Evolutionary conservation across 306 rosid species (phyloP).

Genomic region (Quillaja saponaria): DNA sequence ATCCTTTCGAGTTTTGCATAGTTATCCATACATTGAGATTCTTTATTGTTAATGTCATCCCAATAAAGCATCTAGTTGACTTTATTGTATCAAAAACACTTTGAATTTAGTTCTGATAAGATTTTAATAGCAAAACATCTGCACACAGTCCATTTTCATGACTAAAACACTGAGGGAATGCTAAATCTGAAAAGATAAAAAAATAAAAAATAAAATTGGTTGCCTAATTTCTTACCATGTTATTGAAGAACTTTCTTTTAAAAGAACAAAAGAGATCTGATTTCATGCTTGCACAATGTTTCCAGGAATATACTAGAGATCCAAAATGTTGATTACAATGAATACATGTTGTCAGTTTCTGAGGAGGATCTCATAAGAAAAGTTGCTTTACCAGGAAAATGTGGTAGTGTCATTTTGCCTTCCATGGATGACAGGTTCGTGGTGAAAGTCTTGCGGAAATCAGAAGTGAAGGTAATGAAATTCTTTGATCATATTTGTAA

Average conservation of each 20-base stretch:
- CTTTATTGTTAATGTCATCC: neutral
- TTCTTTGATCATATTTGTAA: neutral
- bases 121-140: too few species aligned
- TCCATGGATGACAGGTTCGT: conserved; percentile 32
- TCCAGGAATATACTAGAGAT: conserved; percentile 45
- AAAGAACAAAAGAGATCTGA: neutral
- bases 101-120: neutral
- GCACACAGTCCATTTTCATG: neutral
- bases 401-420: conserved; percentile 31
- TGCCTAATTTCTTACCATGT: neutral
- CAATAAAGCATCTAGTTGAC: too few species aligned
- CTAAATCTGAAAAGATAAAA: neutral
- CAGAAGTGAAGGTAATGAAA: conserved; percentile 39
- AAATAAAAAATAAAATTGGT: too few species aligned
- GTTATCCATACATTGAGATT: neutral
- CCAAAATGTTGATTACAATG: conserved; percentile 31
- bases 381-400: conserved; percentile 35
- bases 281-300: neutral
- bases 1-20: neutral
- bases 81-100: too few species aligned
- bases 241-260: neutral
- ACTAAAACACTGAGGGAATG: neutral
- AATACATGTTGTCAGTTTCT: conserved; percentile 36
- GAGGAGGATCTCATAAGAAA: conserved; percentile 35
- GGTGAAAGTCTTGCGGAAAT: conserved; percentile 36